Conservation (phyloP, 805 yeast species). For the Candida suzukii region DNA sequence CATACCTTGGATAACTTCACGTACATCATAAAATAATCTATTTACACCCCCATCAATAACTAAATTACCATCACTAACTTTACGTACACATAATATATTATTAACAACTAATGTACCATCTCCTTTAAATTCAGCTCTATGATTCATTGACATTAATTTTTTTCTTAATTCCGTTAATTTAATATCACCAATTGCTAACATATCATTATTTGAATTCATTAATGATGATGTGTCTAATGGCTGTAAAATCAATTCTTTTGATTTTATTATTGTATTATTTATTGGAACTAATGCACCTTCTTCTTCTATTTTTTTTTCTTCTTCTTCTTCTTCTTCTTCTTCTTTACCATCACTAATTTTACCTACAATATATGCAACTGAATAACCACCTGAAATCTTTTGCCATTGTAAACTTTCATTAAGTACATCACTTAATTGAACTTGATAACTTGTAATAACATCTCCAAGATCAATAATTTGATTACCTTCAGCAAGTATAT, state of each 20-base stretch:
- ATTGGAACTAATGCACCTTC: background rate
- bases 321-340: slow-evolving; percentile 4
- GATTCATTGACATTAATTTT: slow-evolving; percentile 47
- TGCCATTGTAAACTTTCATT: slow-evolving; percentile 74
- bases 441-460: slow-evolving; percentile 46
- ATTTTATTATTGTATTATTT: background rate
- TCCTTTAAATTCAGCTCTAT: slow-evolving; percentile 82
- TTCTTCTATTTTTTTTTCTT: slow-evolving; percentile 2
- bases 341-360: slow-evolving; percentile 26
- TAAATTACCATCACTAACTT: slow-evolving; percentile 76
- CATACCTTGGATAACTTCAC: slow-evolving; percentile 64
- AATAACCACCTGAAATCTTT: slow-evolving; percentile 67
- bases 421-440: slow-evolving; percentile 61
- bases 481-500: slow-evolving; percentile 29
- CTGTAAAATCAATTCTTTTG: slow-evolving; percentile 2
- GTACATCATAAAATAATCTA: slow-evolving; percentile 68
- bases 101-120: slow-evolving; percentile 90
- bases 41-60: slow-evolving; percentile 78
- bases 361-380: slow-evolving; percentile 79
- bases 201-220: slow-evolving; percentile 13
- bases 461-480: slow-evolving; percentile 42
- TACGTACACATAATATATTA: slow-evolving; percentile 65
- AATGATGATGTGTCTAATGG: background rate
- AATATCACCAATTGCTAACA: slow-evolving; percentile 83
- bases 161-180: slow-evolving; percentile 73